These are phyloP conservation scores for Plasmodium blacklocki DNA, from an alignment of 169 alveolate species.

Conservation along the genomic window DNA sequence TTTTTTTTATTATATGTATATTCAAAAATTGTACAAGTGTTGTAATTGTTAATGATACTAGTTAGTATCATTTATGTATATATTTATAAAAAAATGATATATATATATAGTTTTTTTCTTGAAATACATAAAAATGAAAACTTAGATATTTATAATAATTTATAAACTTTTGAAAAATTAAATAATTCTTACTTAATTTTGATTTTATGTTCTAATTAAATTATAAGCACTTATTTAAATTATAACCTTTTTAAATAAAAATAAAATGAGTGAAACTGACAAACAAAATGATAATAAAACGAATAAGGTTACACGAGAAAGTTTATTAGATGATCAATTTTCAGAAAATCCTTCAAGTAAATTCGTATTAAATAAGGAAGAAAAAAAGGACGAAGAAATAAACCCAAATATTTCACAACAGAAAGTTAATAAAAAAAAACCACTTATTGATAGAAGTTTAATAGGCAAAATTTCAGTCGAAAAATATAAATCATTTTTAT, in stretches of 20 bases:
- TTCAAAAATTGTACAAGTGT: no score
- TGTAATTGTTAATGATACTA: no score
- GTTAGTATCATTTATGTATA: no score
- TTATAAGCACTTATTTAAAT: neutral
- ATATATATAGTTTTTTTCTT: no score
- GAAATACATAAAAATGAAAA: no score
- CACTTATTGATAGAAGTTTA: conserved; percentile 44
- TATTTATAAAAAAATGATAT: no score
- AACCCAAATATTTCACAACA: conserved; percentile 8
- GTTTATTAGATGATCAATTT: conserved; percentile 74
- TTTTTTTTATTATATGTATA: no score
- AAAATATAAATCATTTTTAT: conserved; percentile 40
- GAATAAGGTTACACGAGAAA: conserved; percentile 19
- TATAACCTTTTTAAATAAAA: neutral
- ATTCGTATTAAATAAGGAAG: conserved; percentile 25
- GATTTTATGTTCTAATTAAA: conserved; percentile 1
- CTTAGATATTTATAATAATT: no score
- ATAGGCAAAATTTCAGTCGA: conserved; percentile 27
- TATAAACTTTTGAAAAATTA: no score
- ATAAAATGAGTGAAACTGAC: conserved; percentile 28
- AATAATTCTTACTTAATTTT: neutral
- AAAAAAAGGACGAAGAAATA: neutral
- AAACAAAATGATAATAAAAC: conserved; percentile 15
- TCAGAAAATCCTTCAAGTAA: conserved; percentile 17
- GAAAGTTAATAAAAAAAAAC: conserved; percentile 31